A percentile compares a stretch with the other conserved stretches of the same genome.
These are phyloP conservation scores for Leishmania tarentolae DNA, from an alignment of 208 protist genomes.

Conservation along the genomic window DNA sequence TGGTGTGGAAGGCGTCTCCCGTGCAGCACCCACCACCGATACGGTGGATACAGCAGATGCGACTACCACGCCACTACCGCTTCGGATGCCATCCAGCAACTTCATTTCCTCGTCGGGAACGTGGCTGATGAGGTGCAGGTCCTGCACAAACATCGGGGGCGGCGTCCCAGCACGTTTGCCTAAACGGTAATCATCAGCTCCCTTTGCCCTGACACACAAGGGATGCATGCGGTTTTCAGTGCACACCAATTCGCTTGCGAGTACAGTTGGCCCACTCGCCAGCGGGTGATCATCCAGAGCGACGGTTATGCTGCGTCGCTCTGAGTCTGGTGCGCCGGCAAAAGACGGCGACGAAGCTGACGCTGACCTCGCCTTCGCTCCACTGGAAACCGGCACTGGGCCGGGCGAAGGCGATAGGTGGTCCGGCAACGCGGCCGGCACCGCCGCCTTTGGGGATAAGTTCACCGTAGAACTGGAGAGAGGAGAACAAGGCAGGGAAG, in stretches of 20 bases:
- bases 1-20: neutral
- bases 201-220: neutral
- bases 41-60: neutral
- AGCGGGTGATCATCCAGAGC: conserved; percentile 10
- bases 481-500: neutral
- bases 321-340: neutral
- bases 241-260: neutral
- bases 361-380: neutral
- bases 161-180: neutral
- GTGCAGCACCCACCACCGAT: neutral
- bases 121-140: neutral
- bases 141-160: neutral
- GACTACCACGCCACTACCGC: no score
- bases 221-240: neutral
- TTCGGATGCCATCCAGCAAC: neutral
- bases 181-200: neutral
- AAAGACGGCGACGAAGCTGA: neutral
- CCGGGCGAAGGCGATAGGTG: neutral
- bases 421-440: neutral
- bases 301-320: conserved; percentile 22
- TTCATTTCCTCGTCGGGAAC: conserved; percentile 16
- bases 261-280: neutral
- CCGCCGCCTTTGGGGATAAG: neutral
- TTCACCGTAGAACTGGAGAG: neutral
- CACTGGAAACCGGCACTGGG: neutral